Percentiles rank a stretch among this genome's conserved stretches.
These are phyloP conservation scores for Microcyclosporella mali DNA, from an alignment of 2,329 filamentous ascomycete genomes.

Conservation along the genomic window DNA sequence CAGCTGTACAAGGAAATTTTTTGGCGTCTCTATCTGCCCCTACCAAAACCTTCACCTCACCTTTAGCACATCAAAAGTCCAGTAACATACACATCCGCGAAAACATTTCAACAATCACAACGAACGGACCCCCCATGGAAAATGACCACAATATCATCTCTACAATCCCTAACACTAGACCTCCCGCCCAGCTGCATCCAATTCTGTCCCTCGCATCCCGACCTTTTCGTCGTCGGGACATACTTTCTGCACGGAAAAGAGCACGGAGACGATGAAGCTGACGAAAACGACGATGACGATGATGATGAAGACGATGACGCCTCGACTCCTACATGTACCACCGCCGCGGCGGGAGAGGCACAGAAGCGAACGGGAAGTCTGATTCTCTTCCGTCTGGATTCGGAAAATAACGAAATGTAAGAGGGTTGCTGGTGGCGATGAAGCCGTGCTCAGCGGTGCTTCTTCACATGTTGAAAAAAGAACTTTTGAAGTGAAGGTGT, in stretches of 20 bases:
- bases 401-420: slow-evolving; percentile 42
- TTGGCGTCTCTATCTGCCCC: too few species aligned
- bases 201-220: slow-evolving; percentile 57
- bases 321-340: neutral
- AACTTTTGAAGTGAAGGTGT: too few species aligned
- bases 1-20: too few species aligned
- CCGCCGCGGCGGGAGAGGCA: slow-evolving; percentile 2
- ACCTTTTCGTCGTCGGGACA: slow-evolving; percentile 74
- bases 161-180: slow-evolving; percentile 51
- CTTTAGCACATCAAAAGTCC: too few species aligned
- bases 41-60: too few species aligned
- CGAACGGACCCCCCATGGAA: slow-evolving; percentile 1
- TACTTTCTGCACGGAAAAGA: slow-evolving; percentile 62
- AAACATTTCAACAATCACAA: too few species aligned
- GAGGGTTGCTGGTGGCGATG: neutral
- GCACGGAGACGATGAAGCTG: slow-evolving; percentile 3
- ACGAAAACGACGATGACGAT: slow-evolving; percentile 1
- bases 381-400: slow-evolving; percentile 55
- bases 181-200: slow-evolving; percentile 73
- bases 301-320: slow-evolving; percentile 11
- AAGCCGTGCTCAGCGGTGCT: neutral
- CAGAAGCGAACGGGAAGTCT: slow-evolving; percentile 63
- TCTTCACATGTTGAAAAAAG: neutral
- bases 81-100: too few species aligned
- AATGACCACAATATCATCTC: slow-evolving; percentile 27